A percentile compares a stretch with the other conserved stretches of the same genome.
These are phyloP conservation scores for Tetrahymena borealis DNA, from an alignment of 73 alveolate species.

Conservation along the genomic window DNA sequence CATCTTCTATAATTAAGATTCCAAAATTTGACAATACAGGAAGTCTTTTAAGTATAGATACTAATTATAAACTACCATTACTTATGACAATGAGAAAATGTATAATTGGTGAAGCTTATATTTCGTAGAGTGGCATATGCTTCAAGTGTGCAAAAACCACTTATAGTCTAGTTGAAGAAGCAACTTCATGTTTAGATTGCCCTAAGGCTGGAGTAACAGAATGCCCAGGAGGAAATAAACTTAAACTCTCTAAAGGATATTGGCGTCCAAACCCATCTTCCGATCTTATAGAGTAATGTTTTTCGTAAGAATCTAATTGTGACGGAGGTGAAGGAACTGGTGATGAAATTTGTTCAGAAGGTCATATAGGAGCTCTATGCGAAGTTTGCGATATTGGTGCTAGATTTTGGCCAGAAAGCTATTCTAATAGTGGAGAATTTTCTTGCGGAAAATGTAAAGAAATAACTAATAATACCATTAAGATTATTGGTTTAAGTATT, in stretches of 20 bases:
- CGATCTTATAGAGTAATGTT: neutral
- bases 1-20: neutral
- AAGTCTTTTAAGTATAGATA: neutral
- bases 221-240: neutral
- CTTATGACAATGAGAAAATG: neutral
- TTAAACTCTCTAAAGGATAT: slow-evolving; percentile 11
- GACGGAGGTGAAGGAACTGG: slow-evolving; percentile 37
- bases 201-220: neutral
- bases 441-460: slow-evolving; percentile 23
- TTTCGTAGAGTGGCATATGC: neutral
- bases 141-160: neutral
- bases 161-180: neutral
- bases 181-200: neutral
- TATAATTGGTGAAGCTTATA: neutral
- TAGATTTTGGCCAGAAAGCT: neutral
- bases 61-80: neutral
- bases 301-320: neutral
- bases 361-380: slow-evolving; percentile 42
- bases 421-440: slow-evolving; percentile 8
- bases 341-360: slow-evolving; percentile 24
- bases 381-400: slow-evolving; percentile 35
- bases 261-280: slow-evolving; percentile 31
- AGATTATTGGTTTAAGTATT: slow-evolving; percentile 2
- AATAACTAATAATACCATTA: neutral
- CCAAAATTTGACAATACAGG: neutral